Conservation (phyloP, 345 rosid genomes). For the Psidium friedrichsthalianum region DNA sequence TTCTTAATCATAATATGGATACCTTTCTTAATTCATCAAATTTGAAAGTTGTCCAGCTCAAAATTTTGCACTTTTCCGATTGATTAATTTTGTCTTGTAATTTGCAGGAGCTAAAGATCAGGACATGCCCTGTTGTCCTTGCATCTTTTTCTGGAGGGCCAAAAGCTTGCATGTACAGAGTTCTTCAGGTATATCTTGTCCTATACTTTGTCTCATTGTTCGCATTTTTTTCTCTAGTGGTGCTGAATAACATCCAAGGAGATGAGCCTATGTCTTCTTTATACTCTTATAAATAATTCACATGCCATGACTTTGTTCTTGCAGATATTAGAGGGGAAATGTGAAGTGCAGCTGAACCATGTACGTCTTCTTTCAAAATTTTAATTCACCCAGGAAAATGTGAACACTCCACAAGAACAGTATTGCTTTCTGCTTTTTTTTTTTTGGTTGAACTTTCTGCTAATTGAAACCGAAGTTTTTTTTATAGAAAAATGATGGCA, state of each 20-base stretch:
- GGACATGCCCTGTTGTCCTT: slow-evolving; percentile 67
- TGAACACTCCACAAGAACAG: not conserved
- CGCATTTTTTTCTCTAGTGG: not conserved
- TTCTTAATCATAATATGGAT: not conserved
- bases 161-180: slow-evolving; percentile 84
- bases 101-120: slow-evolving; percentile 60
- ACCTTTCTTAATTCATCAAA: not conserved
- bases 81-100: not conserved
- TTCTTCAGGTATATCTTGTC: slow-evolving; percentile 58
- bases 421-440: not conserved
- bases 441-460: not conserved
- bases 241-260: not conserved
- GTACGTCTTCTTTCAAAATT: slow-evolving; percentile 18
- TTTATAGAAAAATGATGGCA: not conserved
- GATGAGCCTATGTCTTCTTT: not conserved
- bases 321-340: slow-evolving; percentile 66
- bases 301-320: slow-evolving; percentile 1
- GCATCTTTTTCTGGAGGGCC: slow-evolving; percentile 92
- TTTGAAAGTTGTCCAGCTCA: not conserved
- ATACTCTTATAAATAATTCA: not conserved
- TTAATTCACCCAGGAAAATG: not conserved
- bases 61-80: not conserved
- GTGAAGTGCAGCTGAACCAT: slow-evolving; percentile 33
- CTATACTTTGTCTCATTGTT: not conserved
- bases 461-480: not conserved